phyloP scores from a whole-genome alignment of 352 stramenopile genomes.

The Phytophthora rubi region DNA sequence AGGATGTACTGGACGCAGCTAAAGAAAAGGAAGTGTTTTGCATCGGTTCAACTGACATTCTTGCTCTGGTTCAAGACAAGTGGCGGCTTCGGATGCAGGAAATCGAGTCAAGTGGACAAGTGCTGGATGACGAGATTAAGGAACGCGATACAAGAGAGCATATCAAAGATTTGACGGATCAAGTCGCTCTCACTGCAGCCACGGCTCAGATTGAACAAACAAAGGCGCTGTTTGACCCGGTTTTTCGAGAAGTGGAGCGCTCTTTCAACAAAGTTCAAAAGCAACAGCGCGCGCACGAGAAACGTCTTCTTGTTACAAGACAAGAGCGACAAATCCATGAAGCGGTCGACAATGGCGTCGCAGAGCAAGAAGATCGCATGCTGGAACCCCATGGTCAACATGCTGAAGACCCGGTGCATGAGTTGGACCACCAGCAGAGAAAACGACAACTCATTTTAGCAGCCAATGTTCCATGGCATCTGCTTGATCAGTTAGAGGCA shows the following conservation, averaged over 20 bases:
- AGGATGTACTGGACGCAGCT: constrained; percentile 54
- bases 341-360: not conserved
- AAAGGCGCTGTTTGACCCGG: constrained; percentile 64
- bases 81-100: constrained; percentile 44
- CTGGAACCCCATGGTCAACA: not conserved
- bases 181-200: constrained; percentile 52
- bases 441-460: constrained; percentile 42
- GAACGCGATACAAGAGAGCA: constrained; percentile 33
- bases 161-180: constrained; percentile 47
- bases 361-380: constrained; percentile 6
- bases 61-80: constrained; percentile 61
- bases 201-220: constrained; percentile 68
- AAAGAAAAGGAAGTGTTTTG: constrained; percentile 59
- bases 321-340: constrained; percentile 1
- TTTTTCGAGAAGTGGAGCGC: constrained; percentile 63
- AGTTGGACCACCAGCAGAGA: constrained; percentile 37
- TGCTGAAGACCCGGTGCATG: constrained; percentile 9
- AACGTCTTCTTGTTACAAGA: constrained; percentile 5
- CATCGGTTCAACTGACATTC: constrained; percentile 53
- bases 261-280: constrained; percentile 52
- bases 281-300: constrained; percentile 37
- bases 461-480: constrained; percentile 71
- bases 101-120: not conserved
- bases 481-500: constrained; percentile 67
- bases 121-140: constrained; percentile 32